A percentile compares a stretch with the other conserved stretches of the same genome.
phyloP scores from a whole-genome alignment of 139 green algal species.

The Volvox reticuliferus region DNA sequence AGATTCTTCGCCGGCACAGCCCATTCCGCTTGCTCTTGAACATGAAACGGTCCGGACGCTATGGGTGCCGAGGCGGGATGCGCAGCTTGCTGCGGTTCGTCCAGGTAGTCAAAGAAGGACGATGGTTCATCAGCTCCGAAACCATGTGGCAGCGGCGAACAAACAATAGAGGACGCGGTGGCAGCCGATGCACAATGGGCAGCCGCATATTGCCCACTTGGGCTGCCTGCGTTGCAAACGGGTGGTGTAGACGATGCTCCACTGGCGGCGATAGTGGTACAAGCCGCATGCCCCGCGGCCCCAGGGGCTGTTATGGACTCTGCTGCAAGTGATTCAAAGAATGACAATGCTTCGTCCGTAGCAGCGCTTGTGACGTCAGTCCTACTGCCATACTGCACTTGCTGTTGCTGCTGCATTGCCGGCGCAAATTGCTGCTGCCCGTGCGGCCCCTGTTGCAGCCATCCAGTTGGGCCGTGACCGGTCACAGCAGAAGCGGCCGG shows the following conservation, averaged over 20 bases:
- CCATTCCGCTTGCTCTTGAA: no score
- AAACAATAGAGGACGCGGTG: not conserved
- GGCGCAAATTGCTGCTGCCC: not conserved
- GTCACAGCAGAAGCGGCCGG: no score
- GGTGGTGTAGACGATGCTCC: not conserved
- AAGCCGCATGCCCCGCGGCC: not conserved
- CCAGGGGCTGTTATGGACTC: not conserved
- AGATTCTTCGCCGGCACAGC: no score
- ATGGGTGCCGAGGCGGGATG: no score
- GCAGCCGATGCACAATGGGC: no score
- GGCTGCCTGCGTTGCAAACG: not conserved
- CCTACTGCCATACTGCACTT: not conserved
- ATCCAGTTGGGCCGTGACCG: not conserved
- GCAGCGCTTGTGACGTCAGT: not conserved
- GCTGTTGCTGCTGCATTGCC: not conserved
- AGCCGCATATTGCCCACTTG: no score
- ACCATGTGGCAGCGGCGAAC: not conserved
- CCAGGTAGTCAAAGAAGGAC: slow-evolving; percentile 2
- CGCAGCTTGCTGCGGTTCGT: not conserved
- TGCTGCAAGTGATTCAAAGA: slow-evolving; percentile 18
- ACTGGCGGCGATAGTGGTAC: not conserved
- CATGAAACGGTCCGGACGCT: no score
- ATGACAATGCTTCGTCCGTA: not conserved
- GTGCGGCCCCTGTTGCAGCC: not conserved
- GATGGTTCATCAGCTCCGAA: not conserved